Evolutionary conservation across 2,329 filamentous ascomycete species (phyloP).

Genomic region (Pseudogymnoascus sp.): DNA sequence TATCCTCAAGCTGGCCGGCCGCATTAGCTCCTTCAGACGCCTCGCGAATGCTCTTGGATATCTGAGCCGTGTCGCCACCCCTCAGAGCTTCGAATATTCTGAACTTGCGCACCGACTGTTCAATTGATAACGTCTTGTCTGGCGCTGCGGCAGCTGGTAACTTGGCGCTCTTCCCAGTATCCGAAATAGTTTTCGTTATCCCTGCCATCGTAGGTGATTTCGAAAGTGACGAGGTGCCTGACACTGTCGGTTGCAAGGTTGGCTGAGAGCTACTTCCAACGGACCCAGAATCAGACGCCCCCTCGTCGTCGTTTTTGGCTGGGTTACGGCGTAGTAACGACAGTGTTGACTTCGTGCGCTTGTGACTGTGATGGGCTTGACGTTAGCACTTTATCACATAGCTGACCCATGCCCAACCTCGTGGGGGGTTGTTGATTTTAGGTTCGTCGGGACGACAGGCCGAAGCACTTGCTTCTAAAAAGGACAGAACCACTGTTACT

Average conservation of each 20-base stretch:
- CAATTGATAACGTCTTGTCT: constrained; percentile 49
- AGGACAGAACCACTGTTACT: background rate
- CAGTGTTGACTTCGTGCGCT: constrained; percentile 46
- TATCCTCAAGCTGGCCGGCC: constrained; percentile 57
- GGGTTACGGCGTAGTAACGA: constrained; percentile 44
- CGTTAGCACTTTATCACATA: background rate
- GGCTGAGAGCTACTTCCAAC: constrained; percentile 19
- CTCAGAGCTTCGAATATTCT: constrained; percentile 87
- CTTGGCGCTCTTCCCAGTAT: constrained; percentile 15
- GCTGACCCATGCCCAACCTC: background rate
- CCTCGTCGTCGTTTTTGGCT: constrained; percentile 24
- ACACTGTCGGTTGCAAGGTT: constrained; percentile 19
- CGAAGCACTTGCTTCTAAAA: constrained; percentile 4
- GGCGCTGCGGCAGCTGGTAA: constrained; percentile 12
- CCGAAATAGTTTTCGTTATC: constrained; percentile 16
- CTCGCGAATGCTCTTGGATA: constrained; percentile 76
- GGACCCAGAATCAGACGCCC: constrained; percentile 23
- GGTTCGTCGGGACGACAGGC: background rate
- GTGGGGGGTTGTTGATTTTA: background rate
- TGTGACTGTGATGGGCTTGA: constrained; percentile 27
- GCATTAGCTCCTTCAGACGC: constrained; percentile 28
- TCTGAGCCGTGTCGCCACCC: constrained; percentile 82
- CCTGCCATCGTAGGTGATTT: constrained; percentile 24
- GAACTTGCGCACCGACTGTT: constrained; percentile 92
- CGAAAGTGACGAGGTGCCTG: constrained; percentile 23